These are phyloP conservation scores for Fusarium heterosporum DNA, from an alignment of 2,329 filamentous ascomycete genomes.

Conservation along the genomic window DNA sequence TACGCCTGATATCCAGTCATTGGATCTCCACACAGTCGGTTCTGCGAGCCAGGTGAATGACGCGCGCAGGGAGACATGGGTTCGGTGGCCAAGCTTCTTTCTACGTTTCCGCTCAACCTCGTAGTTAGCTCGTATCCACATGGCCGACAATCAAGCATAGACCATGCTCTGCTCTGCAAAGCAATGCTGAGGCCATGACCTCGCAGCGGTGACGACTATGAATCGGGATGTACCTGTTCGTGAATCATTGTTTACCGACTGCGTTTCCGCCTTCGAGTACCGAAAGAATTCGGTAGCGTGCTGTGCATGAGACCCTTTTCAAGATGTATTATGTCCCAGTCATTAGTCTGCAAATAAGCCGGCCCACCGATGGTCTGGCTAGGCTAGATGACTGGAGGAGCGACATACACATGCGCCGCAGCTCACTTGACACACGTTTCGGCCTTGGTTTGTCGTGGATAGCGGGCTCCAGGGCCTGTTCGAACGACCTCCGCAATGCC, in stretches of 20 bases:
- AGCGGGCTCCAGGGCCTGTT: slow-evolving; percentile 40
- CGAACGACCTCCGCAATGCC: slow-evolving; percentile 40
- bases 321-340: slow-evolving; percentile 3
- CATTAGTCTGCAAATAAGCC: slow-evolving; percentile 24
- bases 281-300: slow-evolving; percentile 25
- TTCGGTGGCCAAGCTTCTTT: slow-evolving; percentile 7
- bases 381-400: slow-evolving; percentile 32
- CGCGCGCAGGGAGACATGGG: slow-evolving; percentile 10
- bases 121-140: not conserved
- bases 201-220: not conserved
- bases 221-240: slow-evolving; percentile 15
- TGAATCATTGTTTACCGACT: slow-evolving; percentile 30
- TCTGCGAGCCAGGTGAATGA: slow-evolving; percentile 26
- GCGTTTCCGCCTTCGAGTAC: slow-evolving; percentile 12
- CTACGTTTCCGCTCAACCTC: slow-evolving; percentile 1
- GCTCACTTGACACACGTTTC: slow-evolving; percentile 49
- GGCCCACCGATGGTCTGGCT: slow-evolving; percentile 36
- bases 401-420: slow-evolving; percentile 49
- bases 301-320: slow-evolving; percentile 17
- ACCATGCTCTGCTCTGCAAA: not conserved
- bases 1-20: slow-evolving; percentile 16
- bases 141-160: not conserved
- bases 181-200: slow-evolving; percentile 4
- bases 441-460: slow-evolving; percentile 37
- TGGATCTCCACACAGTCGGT: slow-evolving; percentile 30